Base-by-base conservation (phyloP, 192 early-diverging fungal species). In the Podila verticillata region DNA sequence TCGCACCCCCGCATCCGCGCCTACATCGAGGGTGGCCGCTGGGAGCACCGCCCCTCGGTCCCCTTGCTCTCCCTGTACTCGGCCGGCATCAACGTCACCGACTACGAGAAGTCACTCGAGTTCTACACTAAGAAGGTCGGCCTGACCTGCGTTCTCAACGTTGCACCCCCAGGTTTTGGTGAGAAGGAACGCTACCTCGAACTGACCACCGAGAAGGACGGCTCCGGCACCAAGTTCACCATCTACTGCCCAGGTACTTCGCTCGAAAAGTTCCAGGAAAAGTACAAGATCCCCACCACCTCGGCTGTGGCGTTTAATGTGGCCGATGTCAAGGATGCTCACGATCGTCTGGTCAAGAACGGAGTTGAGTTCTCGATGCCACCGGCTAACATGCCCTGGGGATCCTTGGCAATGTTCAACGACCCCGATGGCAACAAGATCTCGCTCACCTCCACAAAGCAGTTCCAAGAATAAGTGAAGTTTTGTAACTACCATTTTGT, bases 21-120 rank as follows among this genome's bases (percentile, higher is more conserved):
- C 44, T 80, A 80, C 35, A 72, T 72, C 30, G 61, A 72, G 2
- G 77, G 70, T 5, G 77, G 77, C 32, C 77, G 77, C 54, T 80
- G 77, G 77, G 56, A 80, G 32, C 36, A 64, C 36, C 77, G 70
- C 13, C 69, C 77, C 29, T 58, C 69, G 0, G 26, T 39, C 7
- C 59, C 69, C n/a, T 29, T 72, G 20, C 28, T 54, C 13, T 61
- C 64, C 15, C 30, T 79, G 24, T 71, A 72, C 49, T 72, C 77
- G 28, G 44, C 70, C 0, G 77, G 77, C 28, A 61, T 72, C 24
- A 57, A 60, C 29, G 56, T 58, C 10, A 48, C 19, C 12, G 59
- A 80, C 49, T 68, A 60, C 61, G 65, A 80, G 29, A 35, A 39
- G 35, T 58, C 75, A 3, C 39, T 61, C 36, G 69, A 79, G 48